These are phyloP conservation scores for Diaporthe caulivora DNA, from an alignment of 2,329 filamentous ascomycete genomes.

Conservation along the genomic window DNA sequence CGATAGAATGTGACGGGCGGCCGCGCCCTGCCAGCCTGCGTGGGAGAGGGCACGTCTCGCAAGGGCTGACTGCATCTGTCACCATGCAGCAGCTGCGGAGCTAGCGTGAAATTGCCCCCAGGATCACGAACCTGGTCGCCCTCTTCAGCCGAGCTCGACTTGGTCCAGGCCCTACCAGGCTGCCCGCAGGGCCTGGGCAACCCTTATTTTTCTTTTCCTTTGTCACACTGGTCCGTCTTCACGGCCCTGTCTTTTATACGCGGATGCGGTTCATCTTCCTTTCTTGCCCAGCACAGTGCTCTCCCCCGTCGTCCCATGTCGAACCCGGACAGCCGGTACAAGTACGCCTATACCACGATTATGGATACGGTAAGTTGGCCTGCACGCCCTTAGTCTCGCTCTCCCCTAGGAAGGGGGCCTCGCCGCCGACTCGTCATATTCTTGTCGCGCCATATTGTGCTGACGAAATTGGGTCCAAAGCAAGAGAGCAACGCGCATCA, in stretches of 20 bases:
- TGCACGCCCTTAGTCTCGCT: neutral
- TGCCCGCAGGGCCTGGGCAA: neutral
- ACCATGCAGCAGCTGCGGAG: slow-evolving; percentile 13
- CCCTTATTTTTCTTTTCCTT: neutral
- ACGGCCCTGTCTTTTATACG: neutral
- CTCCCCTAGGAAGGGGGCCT: neutral
- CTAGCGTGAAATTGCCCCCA: slow-evolving; percentile 12
- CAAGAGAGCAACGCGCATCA: slow-evolving; percentile 32
- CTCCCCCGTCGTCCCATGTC: slow-evolving; percentile 7
- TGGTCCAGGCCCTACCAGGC: slow-evolving; percentile 11
- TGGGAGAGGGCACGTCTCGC: neutral
- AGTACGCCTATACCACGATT: slow-evolving; percentile 21
- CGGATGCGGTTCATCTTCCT: neutral
- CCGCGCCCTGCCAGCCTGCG: slow-evolving; percentile 3
- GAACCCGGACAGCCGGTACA: neutral
- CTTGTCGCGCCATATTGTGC: neutral
- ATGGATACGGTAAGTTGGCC: slow-evolving; percentile 21
- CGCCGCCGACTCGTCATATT: neutral
- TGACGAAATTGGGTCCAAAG: slow-evolving; percentile 30
- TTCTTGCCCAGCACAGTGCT: neutral
- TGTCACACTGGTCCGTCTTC: neutral
- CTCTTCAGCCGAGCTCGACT: slow-evolving; percentile 12
- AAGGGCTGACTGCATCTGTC: slow-evolving; percentile 15
- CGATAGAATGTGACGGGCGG: slow-evolving; percentile 11
- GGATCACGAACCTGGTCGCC: slow-evolving; percentile 25